phyloP scores from a whole-genome alignment of 176 grass and related monocot genomes.

The Secale cereale region DNA sequence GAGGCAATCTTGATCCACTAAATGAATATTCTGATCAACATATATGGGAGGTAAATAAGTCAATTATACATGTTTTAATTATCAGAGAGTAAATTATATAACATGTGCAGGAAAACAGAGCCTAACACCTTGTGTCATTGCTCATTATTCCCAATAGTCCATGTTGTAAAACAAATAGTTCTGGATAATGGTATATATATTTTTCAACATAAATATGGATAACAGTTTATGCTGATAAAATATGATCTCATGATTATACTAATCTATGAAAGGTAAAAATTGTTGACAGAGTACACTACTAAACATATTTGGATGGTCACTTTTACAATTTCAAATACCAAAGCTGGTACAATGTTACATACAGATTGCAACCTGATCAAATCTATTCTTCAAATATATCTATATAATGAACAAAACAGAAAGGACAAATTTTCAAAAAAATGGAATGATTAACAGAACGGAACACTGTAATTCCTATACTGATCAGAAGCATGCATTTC shows the following conservation, averaged over 20 bases:
- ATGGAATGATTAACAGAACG: neutral
- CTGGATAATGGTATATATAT: neutral
- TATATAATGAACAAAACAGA: neutral
- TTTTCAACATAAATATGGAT: neutral
- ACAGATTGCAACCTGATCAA: neutral
- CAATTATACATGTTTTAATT: neutral
- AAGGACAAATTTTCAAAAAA: slow-evolving; percentile 1
- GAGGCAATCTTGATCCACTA: slow-evolving; percentile 90
- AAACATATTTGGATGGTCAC: neutral
- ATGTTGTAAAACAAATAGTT: neutral
- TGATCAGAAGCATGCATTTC: slow-evolving; percentile 5
- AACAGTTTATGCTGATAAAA: neutral
- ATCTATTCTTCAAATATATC: neutral
- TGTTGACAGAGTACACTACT: neutral
- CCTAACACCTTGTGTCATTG: neutral
- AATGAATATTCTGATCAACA: slow-evolving; percentile 72
- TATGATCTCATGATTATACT: neutral
- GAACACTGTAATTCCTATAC: neutral
- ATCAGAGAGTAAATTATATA: neutral
- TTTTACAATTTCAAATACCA: neutral
- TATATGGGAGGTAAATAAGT: slow-evolving; percentile 82
- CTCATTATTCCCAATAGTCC: neutral
- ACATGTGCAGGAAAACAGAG: neutral
- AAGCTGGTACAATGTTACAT: neutral
- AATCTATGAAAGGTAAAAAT: neutral